Evolutionary conservation across 768 basidiomycete species (phyloP).

Genomic region (Tricholoma matsutake): DNA sequence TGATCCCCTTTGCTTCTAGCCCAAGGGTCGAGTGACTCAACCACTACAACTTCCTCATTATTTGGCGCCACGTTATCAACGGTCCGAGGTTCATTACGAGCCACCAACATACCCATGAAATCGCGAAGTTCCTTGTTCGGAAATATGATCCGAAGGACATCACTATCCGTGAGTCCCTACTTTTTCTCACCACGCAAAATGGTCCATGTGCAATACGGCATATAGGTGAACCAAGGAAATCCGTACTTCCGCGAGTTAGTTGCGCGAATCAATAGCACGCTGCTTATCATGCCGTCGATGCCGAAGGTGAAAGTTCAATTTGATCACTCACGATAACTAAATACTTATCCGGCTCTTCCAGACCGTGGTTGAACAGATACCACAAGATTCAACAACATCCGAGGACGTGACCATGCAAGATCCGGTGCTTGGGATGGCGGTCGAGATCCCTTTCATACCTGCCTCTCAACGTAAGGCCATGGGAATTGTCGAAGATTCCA

Average conservation of each 20-base stretch:
- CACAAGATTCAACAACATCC: conserved; percentile 7
- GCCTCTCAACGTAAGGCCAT: conserved; percentile 48
- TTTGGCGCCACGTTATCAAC: conserved; percentile 24
- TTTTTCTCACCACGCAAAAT: neutral
- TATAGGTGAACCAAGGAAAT: conserved; percentile 7
- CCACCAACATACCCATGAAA: conserved; percentile 19
- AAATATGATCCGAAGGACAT: conserved; percentile 15
- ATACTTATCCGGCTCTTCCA: neutral
- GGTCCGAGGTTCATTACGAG: conserved; percentile 5
- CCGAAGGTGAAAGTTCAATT: conserved; percentile 37
- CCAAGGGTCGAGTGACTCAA: conserved; percentile 1
- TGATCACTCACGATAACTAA: neutral
- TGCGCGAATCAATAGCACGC: conserved; percentile 61
- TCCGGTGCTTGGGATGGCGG: conserved; percentile 39
- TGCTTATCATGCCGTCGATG: conserved; percentile 56
- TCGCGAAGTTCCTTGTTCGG: conserved; percentile 48
- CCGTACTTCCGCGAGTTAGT: conserved; percentile 52
- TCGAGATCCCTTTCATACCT: conserved; percentile 80
- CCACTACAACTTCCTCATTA: conserved; percentile 24
- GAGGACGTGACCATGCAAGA: conserved; percentile 10
- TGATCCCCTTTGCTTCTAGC: neutral
- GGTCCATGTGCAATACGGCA: neutral
- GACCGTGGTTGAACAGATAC: conserved; percentile 3
- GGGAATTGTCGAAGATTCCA: conserved; percentile 50
- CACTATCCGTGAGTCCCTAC: conserved; percentile 9